phyloP scores from a whole-genome alignment of 495 filamentous ascomycete species.

The Neurospora africana region DNA sequence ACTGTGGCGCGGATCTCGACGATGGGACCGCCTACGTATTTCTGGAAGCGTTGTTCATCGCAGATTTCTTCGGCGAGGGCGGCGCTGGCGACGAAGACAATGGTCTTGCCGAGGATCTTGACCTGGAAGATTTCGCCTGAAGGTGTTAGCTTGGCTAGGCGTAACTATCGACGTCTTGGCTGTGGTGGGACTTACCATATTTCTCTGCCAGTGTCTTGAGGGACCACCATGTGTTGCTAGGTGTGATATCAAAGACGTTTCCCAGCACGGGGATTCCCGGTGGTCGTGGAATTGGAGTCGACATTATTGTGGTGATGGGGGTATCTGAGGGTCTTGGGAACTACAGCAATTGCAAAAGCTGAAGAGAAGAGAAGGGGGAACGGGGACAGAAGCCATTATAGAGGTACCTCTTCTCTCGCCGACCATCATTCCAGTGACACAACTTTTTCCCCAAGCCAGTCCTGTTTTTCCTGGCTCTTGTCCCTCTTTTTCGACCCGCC shows the following conservation, averaged over 20 bases:
- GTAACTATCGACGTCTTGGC: neutral
- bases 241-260: conserved; percentile 54
- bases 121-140: conserved; percentile 61
- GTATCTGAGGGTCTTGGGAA: neutral
- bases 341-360: neutral
- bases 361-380: neutral
- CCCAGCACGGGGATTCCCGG: conserved; percentile 57
- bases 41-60: conserved; percentile 58
- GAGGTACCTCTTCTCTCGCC: neutral
- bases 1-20: conserved; percentile 48
- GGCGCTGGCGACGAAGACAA: conserved; percentile 39
- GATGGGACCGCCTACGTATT: conserved; percentile 44
- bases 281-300: conserved; percentile 50
- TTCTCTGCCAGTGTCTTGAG: conserved; percentile 53
- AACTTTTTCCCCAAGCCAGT: neutral
- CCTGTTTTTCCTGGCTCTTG: neutral
- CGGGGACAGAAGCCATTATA: neutral
- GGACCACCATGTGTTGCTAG: conserved; percentile 50
- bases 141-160: conserved; percentile 10
- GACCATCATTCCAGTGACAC: neutral
- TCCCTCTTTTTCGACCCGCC: neutral
- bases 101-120: conserved; percentile 32
- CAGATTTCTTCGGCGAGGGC: conserved; percentile 56
- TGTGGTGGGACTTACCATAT: conserved; percentile 37
- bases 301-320: conserved; percentile 22